A percentile compares a stretch with the other conserved stretches of the same genome.
Conservation (phyloP, 2,329 filamentous ascomycete genomes). For the Microsporum canis region DNA sequence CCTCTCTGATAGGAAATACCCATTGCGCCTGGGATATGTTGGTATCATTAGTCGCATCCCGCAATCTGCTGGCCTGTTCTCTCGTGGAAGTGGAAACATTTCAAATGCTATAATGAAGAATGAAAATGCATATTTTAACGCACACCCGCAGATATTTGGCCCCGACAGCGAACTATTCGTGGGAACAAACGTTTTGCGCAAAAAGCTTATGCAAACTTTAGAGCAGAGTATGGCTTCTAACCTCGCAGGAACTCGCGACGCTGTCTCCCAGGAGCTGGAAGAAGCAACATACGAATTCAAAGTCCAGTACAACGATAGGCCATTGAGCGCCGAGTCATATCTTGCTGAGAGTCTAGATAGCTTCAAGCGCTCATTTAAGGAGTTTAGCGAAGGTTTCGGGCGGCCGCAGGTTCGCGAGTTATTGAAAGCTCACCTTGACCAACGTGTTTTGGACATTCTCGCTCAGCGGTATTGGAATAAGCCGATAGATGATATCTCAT, state of each 20-base stretch:
- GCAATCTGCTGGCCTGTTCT: slow-evolving; percentile 58
- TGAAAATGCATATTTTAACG: slow-evolving; percentile 74
- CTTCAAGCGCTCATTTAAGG: slow-evolving; percentile 97
- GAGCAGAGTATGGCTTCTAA: slow-evolving; percentile 96
- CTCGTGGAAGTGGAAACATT: slow-evolving; percentile 68
- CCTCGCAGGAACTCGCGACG: slow-evolving; percentile 77
- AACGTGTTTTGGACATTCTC: slow-evolving; percentile 84
- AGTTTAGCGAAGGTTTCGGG: slow-evolving; percentile 81
- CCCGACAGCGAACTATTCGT: slow-evolving; percentile 60
- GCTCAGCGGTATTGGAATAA: slow-evolving; percentile 97
- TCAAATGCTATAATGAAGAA: slow-evolving; percentile 73
- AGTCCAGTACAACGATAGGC: slow-evolving; percentile 96
- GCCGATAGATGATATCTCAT: slow-evolving; percentile 71
- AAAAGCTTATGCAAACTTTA: slow-evolving; percentile 93
- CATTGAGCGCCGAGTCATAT: slow-evolving; percentile 89
- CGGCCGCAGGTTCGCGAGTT: slow-evolving; percentile 79
- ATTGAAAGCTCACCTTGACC: slow-evolving; percentile 84
- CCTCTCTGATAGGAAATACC: slow-evolving; percentile 81
- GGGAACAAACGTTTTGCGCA: slow-evolving; percentile 75
- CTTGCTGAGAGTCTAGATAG: slow-evolving; percentile 87
- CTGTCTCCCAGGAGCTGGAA: slow-evolving; percentile 87
- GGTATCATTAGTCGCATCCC: slow-evolving; percentile 85
- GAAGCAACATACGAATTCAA: slow-evolving; percentile 98
- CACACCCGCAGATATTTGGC: slow-evolving; percentile 72
- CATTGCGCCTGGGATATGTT: slow-evolving; percentile 87